Percentiles rank a stretch among this genome's conserved stretches.
Evolutionary conservation across 805 yeast genomes (phyloP).

Genomic region (Ascoidea tarda): DNA sequence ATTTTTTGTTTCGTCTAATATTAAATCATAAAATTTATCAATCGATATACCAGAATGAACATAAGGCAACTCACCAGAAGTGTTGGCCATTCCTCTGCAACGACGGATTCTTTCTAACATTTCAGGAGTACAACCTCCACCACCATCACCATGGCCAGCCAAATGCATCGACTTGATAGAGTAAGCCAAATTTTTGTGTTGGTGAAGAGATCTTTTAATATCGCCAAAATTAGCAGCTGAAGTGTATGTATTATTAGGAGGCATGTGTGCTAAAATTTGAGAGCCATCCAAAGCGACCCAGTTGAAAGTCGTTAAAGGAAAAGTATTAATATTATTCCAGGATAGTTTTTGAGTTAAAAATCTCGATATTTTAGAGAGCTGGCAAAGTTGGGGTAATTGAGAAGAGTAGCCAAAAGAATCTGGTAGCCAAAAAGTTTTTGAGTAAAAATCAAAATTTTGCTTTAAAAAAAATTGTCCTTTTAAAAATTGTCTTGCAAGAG

Average conservation of each 20-base stretch:
- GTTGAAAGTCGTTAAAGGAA: conserved; percentile 83
- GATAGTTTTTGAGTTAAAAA: conserved; percentile 89
- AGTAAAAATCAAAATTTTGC: conserved; percentile 62
- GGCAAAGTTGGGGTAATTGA: conserved; percentile 88
- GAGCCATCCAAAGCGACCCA: conserved; percentile 95
- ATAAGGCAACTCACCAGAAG: conserved; percentile 67
- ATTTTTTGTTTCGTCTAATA: conserved; percentile 44
- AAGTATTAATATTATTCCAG: conserved; percentile 89
- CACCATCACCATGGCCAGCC: conserved; percentile 96
- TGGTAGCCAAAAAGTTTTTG: conserved; percentile 85
- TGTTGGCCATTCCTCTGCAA: conserved; percentile 76
- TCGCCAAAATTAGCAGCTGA: conserved; percentile 91
- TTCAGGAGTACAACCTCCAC: conserved; percentile 94
- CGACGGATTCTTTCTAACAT: conserved; percentile 90
- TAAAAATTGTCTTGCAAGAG: conserved; percentile 74
- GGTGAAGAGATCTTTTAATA: conserved; percentile 62
- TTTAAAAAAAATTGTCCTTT: conserved; percentile 81
- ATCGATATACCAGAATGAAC: conserved; percentile 59
- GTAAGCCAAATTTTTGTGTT: conserved; percentile 73
- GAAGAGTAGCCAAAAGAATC: conserved; percentile 96
- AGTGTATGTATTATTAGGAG: conserved; percentile 93
- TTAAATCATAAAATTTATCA: conserved; percentile 64
- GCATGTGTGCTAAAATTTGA: conserved; percentile 93
- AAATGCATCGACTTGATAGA: conserved; percentile 71
- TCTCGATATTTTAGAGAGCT: conserved; percentile 69